Evolutionary conservation across 129 eudicot genomes (phyloP).

Genomic region (Arctium minus): DNA sequence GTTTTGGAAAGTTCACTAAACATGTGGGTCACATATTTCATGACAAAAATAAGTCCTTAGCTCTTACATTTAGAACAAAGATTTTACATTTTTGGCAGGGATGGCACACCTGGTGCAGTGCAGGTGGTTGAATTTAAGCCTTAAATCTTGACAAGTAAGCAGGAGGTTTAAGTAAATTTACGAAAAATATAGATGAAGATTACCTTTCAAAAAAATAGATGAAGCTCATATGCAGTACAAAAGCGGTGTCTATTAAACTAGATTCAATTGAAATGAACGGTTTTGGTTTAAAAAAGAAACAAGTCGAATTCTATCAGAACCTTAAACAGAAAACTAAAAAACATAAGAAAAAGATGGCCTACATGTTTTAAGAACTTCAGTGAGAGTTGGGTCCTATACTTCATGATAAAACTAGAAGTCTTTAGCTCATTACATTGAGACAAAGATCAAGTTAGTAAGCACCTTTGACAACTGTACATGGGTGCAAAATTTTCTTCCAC

Average conservation of each 20-base stretch:
- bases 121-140: not conserved
- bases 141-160: not conserved
- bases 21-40: not conserved
- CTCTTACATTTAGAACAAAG: not conserved
- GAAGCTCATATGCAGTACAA: not conserved
- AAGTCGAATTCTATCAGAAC: not conserved
- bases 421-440: not conserved
- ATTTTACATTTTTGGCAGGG: not conserved
- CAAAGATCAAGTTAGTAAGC: too few relatives aligned
- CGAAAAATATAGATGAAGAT: not conserved
- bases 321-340: not conserved
- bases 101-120: not conserved
- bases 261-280: not conserved
- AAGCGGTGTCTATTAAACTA: too few relatives aligned
- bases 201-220: not conserved
- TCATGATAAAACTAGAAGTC: not conserved
- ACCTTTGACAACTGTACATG: too few relatives aligned
- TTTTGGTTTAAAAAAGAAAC: not conserved
- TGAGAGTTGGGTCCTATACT: not conserved
- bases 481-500: too few relatives aligned
- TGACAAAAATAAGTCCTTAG: not conserved
- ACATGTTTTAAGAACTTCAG: not conserved
- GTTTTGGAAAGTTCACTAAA: not conserved
- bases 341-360: not conserved
- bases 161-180: not conserved